A percentile compares a stretch with the other conserved stretches of the same genome.
Evolutionary conservation across 352 stramenopile genomes (phyloP).

Genomic region (Thalassiosira allenii): DNA sequence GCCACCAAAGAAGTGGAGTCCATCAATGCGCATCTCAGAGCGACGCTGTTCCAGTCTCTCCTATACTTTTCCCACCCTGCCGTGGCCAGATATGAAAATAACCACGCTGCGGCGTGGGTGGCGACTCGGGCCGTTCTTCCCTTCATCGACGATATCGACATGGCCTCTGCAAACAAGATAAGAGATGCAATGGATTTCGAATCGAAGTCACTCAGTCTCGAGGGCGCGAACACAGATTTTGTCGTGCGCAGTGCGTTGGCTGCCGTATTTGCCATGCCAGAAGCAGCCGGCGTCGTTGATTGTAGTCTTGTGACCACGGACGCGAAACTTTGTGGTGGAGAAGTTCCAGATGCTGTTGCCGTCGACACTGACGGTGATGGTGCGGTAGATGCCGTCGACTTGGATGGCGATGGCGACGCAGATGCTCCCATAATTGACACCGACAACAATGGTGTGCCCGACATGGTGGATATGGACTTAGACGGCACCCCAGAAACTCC

Average conservation of each 20-base stretch:
- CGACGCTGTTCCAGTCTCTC: slow-evolving; percentile 68
- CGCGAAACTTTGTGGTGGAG: too few species aligned
- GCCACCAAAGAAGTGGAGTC: slow-evolving; percentile 39
- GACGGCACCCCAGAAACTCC: slow-evolving; percentile 13
- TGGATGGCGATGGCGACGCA: slow-evolving; percentile 17
- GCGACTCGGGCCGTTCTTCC: slow-evolving; percentile 67
- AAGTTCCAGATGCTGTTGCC: too few species aligned
- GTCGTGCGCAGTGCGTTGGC: slow-evolving; percentile 36
- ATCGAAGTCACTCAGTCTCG: background rate
- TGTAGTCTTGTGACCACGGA: slow-evolving; percentile 49
- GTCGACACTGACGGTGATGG: too few species aligned
- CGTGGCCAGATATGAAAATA: slow-evolving; percentile 25
- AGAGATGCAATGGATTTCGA: slow-evolving; percentile 57
- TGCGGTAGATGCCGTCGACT: too few species aligned
- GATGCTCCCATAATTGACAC: slow-evolving; percentile 19
- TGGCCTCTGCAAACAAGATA: slow-evolving; percentile 51
- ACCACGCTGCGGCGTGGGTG: slow-evolving; percentile 59
- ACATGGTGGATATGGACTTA: slow-evolving; percentile 2
- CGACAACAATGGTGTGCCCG: background rate
- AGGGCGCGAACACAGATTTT: too few species aligned
- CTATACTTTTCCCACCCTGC: slow-evolving; percentile 60
- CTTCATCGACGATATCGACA: slow-evolving; percentile 63
- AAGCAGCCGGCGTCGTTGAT: slow-evolving; percentile 35
- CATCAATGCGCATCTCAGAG: slow-evolving; percentile 61
- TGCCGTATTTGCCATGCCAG: slow-evolving; percentile 38